These are phyloP conservation scores for Sporothrix schenckii DNA, from an alignment of 2,329 filamentous ascomycete species.

Conservation along the genomic window DNA sequence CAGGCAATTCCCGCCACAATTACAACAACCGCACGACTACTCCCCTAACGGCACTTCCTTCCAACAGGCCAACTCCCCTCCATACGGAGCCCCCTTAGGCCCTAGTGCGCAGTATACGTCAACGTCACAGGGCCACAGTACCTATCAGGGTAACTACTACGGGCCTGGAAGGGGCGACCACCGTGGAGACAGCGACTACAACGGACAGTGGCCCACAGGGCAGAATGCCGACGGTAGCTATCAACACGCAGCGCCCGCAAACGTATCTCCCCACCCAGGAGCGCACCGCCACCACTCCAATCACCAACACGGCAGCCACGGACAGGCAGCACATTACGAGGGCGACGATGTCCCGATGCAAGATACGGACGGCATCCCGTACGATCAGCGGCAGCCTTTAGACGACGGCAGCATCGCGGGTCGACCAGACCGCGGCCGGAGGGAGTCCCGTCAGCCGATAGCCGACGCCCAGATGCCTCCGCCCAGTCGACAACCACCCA, in stretches of 20 bases:
- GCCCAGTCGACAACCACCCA: conserved; percentile 55
- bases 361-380: background rate
- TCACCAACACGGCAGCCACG: conserved; percentile 29
- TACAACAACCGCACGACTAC: conserved; percentile 47
- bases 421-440: background rate
- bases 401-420: background rate
- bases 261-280: conserved; percentile 35
- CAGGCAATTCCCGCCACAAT: conserved; percentile 64
- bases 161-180: conserved; percentile 54
- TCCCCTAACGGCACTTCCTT: conserved; percentile 58
- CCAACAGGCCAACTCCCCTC: conserved; percentile 54
- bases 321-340: conserved; percentile 11
- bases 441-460: background rate
- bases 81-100: conserved; percentile 60
- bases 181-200: conserved; percentile 62
- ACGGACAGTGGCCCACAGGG: conserved; percentile 68
- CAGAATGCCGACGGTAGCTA: conserved; percentile 47
- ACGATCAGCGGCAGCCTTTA: background rate
- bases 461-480: conserved; percentile 53
- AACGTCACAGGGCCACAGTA: conserved; percentile 52
- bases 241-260: conserved; percentile 34
- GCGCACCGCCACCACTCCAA: conserved; percentile 35
- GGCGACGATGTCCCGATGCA: conserved; percentile 28
- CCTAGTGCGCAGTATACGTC: conserved; percentile 58
- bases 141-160: conserved; percentile 64